Percentiles rank a stretch among this genome's conserved stretches.
Conservation (phyloP, 345 rosid species). For the Firmiana major region DNA sequence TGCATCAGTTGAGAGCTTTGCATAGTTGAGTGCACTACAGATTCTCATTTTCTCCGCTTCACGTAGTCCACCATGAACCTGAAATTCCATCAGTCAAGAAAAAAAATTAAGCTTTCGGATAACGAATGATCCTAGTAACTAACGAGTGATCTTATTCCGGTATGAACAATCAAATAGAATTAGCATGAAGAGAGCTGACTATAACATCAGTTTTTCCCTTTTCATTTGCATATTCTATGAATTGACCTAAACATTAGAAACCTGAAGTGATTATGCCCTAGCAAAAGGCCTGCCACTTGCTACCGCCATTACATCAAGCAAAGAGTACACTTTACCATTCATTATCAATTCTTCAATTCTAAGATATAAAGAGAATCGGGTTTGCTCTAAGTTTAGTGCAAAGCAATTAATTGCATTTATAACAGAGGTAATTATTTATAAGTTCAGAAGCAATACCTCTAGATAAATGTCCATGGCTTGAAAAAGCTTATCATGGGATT, state of each 20-base stretch:
- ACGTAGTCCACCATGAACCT: slow-evolving; percentile 39
- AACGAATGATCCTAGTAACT: neutral
- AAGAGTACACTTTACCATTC: neutral
- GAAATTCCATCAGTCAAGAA: slow-evolving; percentile 4
- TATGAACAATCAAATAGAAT: neutral
- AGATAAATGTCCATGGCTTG: slow-evolving; percentile 48
- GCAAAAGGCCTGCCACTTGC: neutral
- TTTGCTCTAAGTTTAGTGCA: neutral
- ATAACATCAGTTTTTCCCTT: neutral
- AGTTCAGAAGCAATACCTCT: slow-evolving; percentile 32
- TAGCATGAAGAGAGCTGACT: neutral
- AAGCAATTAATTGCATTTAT: neutral
- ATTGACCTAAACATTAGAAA: neutral
- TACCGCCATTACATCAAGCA: neutral
- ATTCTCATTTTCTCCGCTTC: slow-evolving; percentile 36
- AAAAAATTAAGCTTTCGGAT: neutral
- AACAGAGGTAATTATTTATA: neutral
- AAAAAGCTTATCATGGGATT: slow-evolving; percentile 37
- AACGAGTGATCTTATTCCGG: neutral
- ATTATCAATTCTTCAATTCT: neutral
- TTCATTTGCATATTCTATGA: neutral
- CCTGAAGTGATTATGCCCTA: neutral
- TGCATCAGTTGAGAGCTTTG: slow-evolving; percentile 42
- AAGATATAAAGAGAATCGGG: neutral
- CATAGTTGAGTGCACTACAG: slow-evolving; percentile 33